These are phyloP conservation scores for Aureococcus anophagefferens DNA, from an alignment of 108 stramenopile species.

Conservation along the genomic window DNA sequence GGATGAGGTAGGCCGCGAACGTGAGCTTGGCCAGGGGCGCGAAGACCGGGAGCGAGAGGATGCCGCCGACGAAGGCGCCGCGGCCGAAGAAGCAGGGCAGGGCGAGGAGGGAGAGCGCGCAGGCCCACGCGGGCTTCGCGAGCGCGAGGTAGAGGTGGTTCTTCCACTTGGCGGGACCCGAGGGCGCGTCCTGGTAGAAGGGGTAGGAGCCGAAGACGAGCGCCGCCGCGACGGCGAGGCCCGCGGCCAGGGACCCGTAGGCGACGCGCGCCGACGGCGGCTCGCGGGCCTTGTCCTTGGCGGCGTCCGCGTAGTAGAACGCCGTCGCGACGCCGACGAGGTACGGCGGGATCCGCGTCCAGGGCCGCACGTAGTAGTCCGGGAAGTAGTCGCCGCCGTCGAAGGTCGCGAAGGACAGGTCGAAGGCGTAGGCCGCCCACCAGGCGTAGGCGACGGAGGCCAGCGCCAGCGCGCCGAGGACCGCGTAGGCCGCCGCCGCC, in stretches of 20 bases:
- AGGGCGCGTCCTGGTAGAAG: background rate
- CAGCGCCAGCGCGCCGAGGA: conserved; percentile 17
- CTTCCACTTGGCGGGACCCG: background rate
- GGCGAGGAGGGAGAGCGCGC: conserved; percentile 1
- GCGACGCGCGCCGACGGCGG: background rate
- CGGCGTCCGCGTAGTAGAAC: conserved; percentile 3
- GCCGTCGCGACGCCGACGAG: conserved; percentile 25
- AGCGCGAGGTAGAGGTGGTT: background rate
- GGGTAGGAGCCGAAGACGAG: background rate
- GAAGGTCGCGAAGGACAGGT: background rate
- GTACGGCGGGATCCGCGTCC: conserved; percentile 30
- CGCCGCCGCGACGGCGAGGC: background rate
- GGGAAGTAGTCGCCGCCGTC: background rate
- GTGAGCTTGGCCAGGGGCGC: conserved; percentile 11
- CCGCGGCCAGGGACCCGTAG: background rate
- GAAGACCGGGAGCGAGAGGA: background rate
- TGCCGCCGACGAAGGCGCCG: background rate
- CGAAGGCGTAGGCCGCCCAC: conserved; percentile 10
- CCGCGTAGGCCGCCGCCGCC: background rate
- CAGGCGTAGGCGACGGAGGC: background rate
- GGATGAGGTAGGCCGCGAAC: conserved; percentile 7
- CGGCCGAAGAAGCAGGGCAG: background rate
- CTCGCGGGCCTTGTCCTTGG: background rate
- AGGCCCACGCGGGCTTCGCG: background rate
- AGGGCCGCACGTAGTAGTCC: conserved; percentile 27